Evolutionary conservation across 2,329 filamentous ascomycete species (phyloP).

Genomic region (Cladophialophora exuberans): DNA sequence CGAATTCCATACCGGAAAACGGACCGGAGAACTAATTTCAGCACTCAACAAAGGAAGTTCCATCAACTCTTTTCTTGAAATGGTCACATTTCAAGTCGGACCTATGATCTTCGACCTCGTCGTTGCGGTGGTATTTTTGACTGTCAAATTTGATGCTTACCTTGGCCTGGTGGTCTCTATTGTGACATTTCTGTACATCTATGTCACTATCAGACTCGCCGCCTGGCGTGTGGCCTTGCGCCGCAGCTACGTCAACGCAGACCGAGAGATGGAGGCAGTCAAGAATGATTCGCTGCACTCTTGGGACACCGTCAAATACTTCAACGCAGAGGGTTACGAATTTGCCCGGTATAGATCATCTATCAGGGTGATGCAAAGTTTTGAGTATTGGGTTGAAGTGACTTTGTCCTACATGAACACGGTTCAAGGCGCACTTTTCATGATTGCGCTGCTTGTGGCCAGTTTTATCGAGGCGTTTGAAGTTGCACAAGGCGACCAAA

Average conservation of each 20-base stretch:
- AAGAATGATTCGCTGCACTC: slow-evolving; percentile 99
- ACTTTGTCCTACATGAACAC: slow-evolving; percentile 82
- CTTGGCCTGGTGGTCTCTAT: slow-evolving; percentile 88
- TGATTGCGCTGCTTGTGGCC: slow-evolving; percentile 71
- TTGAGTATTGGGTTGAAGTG: slow-evolving; percentile 75
- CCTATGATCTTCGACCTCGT: slow-evolving; percentile 92
- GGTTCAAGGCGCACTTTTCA: slow-evolving; percentile 78
- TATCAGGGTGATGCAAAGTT: slow-evolving; percentile 70
- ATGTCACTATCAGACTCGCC: slow-evolving; percentile 94
- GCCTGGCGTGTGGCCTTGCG: slow-evolving; percentile 89
- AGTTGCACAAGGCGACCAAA: slow-evolving; percentile 67
- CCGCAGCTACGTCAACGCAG: slow-evolving; percentile 91
- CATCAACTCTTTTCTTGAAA: slow-evolving; percentile 95
- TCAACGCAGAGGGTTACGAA: slow-evolving; percentile 81
- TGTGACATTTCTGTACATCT: slow-evolving; percentile 94
- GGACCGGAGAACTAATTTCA: slow-evolving; percentile 93
- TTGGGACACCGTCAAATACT: slow-evolving; percentile 95
- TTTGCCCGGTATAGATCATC: slow-evolving; percentile 73
- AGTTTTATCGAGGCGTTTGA: slow-evolving; percentile 78
- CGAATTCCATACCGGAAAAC: slow-evolving; percentile 95
- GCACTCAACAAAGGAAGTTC: slow-evolving; percentile 94
- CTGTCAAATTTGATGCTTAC: slow-evolving; percentile 78
- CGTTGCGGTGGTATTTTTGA: slow-evolving; percentile 81
- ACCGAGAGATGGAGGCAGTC: slow-evolving; percentile 92
- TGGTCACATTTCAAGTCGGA: slow-evolving; percentile 92